Conservation (phyloP, 257 asterid species). For the Solanum ossicruentum region DNA sequence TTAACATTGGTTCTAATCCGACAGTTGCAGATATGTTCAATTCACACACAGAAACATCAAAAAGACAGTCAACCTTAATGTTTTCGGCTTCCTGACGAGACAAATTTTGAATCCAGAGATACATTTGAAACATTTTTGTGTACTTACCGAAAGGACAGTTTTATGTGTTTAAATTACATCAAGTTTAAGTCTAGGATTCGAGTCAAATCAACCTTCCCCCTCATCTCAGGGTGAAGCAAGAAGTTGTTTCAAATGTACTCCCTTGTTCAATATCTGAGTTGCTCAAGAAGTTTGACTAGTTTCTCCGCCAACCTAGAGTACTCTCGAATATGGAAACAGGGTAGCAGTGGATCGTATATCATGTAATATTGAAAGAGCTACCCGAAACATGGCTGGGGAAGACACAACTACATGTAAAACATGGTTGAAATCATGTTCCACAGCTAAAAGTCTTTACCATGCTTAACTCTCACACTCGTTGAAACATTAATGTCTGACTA, state of each 20-base stretch:
- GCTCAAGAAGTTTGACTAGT: background rate
- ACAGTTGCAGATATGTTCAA: background rate
- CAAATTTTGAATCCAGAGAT: background rate
- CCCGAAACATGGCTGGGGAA: background rate
- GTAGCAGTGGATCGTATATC: background rate
- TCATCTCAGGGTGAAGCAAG: background rate
- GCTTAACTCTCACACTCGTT: background rate
- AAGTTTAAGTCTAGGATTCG: background rate
- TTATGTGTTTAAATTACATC: background rate
- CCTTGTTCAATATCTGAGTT: background rate
- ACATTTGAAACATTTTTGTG: background rate
- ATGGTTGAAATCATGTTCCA: background rate
- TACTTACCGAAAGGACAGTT: background rate
- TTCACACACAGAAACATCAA: background rate
- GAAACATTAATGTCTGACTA: background rate
- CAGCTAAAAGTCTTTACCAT: background rate
- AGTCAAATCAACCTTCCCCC: background rate
- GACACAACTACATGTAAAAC: background rate
- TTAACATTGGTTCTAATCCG: background rate
- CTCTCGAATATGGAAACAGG: background rate
- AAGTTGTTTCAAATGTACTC: background rate
- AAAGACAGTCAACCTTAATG: background rate
- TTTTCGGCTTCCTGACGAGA: background rate
- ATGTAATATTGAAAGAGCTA: background rate
- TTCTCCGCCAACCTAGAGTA: background rate